Percentiles rank a stretch among this genome's conserved stretches.
Evolutionary conservation across 2,329 filamentous ascomycete species (phyloP).

Genomic region (Lecanoromycetidae sp.): DNA sequence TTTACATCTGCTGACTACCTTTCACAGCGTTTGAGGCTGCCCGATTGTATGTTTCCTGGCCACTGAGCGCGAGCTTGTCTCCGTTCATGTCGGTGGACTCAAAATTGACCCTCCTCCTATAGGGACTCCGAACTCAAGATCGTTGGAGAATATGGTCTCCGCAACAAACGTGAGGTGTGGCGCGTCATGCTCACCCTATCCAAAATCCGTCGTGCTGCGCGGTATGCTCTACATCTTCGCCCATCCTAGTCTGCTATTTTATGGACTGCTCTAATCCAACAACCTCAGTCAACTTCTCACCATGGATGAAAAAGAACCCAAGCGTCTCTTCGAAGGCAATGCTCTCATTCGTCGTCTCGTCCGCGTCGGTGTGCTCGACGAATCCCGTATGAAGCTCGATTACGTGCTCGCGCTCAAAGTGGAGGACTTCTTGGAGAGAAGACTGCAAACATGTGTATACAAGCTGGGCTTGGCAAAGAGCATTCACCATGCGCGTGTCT

Average conservation of each 20-base stretch:
- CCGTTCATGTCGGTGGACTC: slow-evolving; percentile 83
- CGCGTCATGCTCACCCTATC: slow-evolving; percentile 98
- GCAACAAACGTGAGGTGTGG: slow-evolving; percentile 99
- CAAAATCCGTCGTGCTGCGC: slow-evolving; percentile 99
- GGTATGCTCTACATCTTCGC: slow-evolving; percentile 40
- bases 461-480: slow-evolving; percentile 99
- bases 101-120: slow-evolving; percentile 54
- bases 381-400: slow-evolving; percentile 99
- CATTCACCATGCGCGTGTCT: slow-evolving; percentile 98
- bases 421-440: slow-evolving; percentile 99
- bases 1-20: slow-evolving; percentile 2
- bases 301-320: slow-evolving; percentile 99
- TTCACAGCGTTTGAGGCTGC: slow-evolving; percentile 82
- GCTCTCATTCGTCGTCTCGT: slow-evolving; percentile 99
- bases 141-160: slow-evolving; percentile 98
- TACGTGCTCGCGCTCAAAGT: slow-evolving; percentile 99
- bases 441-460: slow-evolving; percentile 99
- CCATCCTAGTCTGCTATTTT: background rate
- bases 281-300: slow-evolving; percentile 88
- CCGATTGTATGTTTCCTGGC: slow-evolving; percentile 89
- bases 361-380: slow-evolving; percentile 97
- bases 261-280: background rate
- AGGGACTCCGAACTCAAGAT: slow-evolving; percentile 99
- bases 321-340: slow-evolving; percentile 99
- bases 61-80: slow-evolving; percentile 95